phyloP scores from a whole-genome alignment of 306 rosid genomes.

The Rosa rugosa region DNA sequence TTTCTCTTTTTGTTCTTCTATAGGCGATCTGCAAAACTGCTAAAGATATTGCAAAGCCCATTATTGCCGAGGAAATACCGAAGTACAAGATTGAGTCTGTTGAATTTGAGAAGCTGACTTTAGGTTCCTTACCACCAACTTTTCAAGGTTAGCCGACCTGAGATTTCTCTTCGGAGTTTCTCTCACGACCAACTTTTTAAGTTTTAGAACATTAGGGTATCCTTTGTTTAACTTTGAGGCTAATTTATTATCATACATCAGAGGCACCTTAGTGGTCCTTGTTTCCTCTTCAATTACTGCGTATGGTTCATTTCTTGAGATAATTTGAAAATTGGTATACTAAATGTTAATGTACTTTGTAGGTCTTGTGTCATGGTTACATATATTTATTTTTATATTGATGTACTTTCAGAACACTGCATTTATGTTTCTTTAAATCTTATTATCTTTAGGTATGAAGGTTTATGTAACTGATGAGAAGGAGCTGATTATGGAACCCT shows the following conservation, averaged over 20 bases:
- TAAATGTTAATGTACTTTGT: slow-evolving; percentile 4
- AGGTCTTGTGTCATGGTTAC: neutral
- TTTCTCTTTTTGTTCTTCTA: neutral
- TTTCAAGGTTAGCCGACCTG: slow-evolving; percentile 66
- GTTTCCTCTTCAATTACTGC: neutral
- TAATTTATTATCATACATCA: neutral
- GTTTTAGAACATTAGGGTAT: neutral
- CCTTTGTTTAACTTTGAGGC: neutral
- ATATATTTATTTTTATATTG: neutral
- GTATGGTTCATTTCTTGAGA: slow-evolving; percentile 7
- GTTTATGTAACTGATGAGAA: slow-evolving; percentile 84
- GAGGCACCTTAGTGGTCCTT: slow-evolving; percentile 21
- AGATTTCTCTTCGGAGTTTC: slow-evolving; percentile 13
- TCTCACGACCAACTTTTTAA: neutral
- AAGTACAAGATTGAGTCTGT: slow-evolving; percentile 75
- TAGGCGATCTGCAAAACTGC: slow-evolving; percentile 90
- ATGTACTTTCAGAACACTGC: neutral
- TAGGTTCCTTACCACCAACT: slow-evolving; percentile 84
- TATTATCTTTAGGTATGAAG: slow-evolving; percentile 71
- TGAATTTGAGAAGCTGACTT: slow-evolving; percentile 69
- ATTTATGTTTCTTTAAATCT: neutral
- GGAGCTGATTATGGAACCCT: slow-evolving; percentile 93
- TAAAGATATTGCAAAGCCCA: slow-evolving; percentile 63
- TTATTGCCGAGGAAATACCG: slow-evolving; percentile 82
- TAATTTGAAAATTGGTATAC: slow-evolving; percentile 6